Percentiles rank a stretch among this genome's conserved stretches.
Conservation (phyloP, 2,329 filamentous ascomycete genomes). For the Claviceps capensis region DNA sequence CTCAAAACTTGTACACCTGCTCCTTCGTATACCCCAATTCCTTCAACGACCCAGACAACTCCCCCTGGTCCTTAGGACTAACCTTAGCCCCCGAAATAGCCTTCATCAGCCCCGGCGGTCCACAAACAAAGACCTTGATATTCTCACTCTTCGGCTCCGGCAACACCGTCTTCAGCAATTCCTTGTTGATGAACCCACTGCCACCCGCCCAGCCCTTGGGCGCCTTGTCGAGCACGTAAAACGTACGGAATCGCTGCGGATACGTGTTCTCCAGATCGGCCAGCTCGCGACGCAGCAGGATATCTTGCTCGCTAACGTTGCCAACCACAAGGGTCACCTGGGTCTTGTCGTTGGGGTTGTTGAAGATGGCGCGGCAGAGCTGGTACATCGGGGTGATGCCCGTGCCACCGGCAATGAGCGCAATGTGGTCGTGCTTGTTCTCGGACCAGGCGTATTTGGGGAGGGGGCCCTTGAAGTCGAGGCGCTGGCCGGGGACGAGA, state of each 20-base stretch:
- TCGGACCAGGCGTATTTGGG: conserved; percentile 81
- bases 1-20: conserved; percentile 88
- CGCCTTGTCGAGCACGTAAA: conserved; percentile 83
- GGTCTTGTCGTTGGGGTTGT: conserved; percentile 91
- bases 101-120: conserved; percentile 86
- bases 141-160: conserved; percentile 85
- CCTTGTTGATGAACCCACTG: conserved; percentile 76
- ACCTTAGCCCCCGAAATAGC: conserved; percentile 81
- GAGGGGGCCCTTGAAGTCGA: conserved; percentile 90
- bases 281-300: conserved; percentile 77
- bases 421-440: conserved; percentile 90
- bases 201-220: conserved; percentile 63
- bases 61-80: conserved; percentile 87
- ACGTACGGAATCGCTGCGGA: conserved; percentile 87
- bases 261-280: conserved; percentile 85
- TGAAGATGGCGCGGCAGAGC: conserved; percentile 81
- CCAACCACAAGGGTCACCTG: conserved; percentile 93
- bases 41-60: conserved; percentile 67
- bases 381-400: conserved; percentile 99
- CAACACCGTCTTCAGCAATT: conserved; percentile 85
- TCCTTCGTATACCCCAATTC: conserved; percentile 58
- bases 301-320: conserved; percentile 81
- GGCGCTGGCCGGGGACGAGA: conserved; percentile 65
- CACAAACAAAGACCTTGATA: conserved; percentile 94
- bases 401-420: conserved; percentile 82